Evolutionary conservation across 2,329 filamentous ascomycete species (phyloP), one percentile per base, ranked within the genome.

Genomic region (Hymenoscyphus albidus): DNA sequence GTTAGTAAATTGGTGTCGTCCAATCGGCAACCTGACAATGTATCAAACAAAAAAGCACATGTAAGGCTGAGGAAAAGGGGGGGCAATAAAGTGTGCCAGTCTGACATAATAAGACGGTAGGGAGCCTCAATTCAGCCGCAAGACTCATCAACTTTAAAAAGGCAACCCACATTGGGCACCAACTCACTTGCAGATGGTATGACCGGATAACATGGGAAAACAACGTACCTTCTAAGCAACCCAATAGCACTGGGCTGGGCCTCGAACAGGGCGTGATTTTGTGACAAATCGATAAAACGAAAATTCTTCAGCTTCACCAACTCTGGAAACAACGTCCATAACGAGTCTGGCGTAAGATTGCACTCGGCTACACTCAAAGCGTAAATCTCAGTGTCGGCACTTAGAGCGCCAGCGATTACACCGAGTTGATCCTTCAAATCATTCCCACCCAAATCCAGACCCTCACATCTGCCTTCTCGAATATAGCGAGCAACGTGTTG

Each of bases 261-360:
- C 61, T 87, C 84, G 74, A 96, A 97, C 16, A 99, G 81, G 22
- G 86, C 87, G 39, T 84, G 90, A 71, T 98, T 98, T 73, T 97
- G 92, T 5, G 92, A 97, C 42, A 99, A 81, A 75, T 98, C 95
- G 65, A 99, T 86, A 74, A 97, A 97, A 22, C 91, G 88, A 74
- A 97, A 89, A 68, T 89, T 85, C 1, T 83, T 82, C 63, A 97
- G 80, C 69, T 83, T 86, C 32, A 84, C 82, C 62, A 98, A 78
- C 6, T 86, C 86, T 4, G 92, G 92, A 60, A 98, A 83, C 13
- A 98, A 81, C 62, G 86, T 85, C 76, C 85, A 89, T 27, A 98
- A 80, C 12, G 89, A 88, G 0, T 85, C 81, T 0, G 92, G 88
- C 4, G 84, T 86, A 62, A 99, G 80, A 64, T 92, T 91, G 78